A percentile compares a stretch with the other conserved stretches of the same genome.
Conservation (phyloP, 331 rosid species). For the Ulmus americana region DNA sequence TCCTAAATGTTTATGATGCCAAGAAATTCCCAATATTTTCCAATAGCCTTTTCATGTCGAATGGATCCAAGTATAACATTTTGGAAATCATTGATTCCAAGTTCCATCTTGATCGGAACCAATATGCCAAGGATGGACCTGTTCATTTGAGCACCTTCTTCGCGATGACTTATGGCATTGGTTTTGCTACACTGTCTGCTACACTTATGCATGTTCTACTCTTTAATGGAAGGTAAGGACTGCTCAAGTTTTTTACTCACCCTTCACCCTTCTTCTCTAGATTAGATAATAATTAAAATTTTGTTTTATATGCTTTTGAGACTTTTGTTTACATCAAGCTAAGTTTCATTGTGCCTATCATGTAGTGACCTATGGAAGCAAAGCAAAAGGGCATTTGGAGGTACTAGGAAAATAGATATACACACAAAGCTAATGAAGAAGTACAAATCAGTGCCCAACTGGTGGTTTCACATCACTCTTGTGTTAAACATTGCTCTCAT, state of each 20-base stretch:
- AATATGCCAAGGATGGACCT: constrained; percentile 45
- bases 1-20: constrained; percentile 42
- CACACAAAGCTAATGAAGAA: constrained; percentile 64
- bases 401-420: constrained; percentile 37
- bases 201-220: constrained; percentile 67
- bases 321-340: not conserved
- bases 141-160: constrained; percentile 76
- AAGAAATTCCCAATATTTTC: constrained; percentile 69
- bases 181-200: constrained; percentile 72
- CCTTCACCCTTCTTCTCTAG: too few species aligned
- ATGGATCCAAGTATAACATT: constrained; percentile 52
- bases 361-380: constrained; percentile 55
- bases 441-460: constrained; percentile 55
- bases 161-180: constrained; percentile 77
- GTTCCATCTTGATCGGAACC: constrained; percentile 59
- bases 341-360: not conserved
- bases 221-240: constrained; percentile 57
- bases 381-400: constrained; percentile 47
- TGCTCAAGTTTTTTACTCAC: not conserved
- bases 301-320: not conserved
- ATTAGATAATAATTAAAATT: too few species aligned
- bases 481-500: constrained; percentile 47
- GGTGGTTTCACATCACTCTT: constrained; percentile 67
- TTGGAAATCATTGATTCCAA: constrained; percentile 45
- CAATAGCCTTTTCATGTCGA: constrained; percentile 47